phyloP scores from a whole-genome alignment of 2,329 filamentous ascomycete genomes.

The Cordyceps tenuipes region DNA sequence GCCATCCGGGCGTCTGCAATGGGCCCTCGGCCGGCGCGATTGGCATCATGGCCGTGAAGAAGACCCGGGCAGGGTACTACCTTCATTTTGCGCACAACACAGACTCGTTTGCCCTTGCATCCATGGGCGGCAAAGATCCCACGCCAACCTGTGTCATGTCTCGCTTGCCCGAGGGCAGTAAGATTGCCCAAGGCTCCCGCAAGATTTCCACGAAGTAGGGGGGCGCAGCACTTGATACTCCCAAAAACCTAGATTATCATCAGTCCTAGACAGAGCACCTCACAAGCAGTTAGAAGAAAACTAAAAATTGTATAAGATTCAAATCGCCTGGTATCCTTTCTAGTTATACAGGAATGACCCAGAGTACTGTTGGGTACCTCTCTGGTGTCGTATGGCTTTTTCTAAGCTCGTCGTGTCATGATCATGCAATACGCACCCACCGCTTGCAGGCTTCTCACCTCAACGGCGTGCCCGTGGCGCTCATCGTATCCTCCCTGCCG shows the following conservation, averaged over 20 bases:
- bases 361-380: conserved; percentile 4
- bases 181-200: conserved; percentile 47
- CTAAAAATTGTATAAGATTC: conserved; percentile 10
- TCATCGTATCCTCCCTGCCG: conserved; percentile 47
- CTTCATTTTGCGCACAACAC: conserved; percentile 97
- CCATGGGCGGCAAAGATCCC: conserved; percentile 72
- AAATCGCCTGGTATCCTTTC: conserved; percentile 10
- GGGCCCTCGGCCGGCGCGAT: conserved; percentile 82
- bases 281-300: not conserved
- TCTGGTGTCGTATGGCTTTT: conserved; percentile 9
- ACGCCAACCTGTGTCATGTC: conserved; percentile 83
- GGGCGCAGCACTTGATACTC: not conserved
- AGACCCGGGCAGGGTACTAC: conserved; percentile 64
- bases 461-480: conserved; percentile 52
- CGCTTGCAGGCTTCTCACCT: conserved; percentile 21
- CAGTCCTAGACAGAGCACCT: not conserved
- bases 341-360: conserved; percentile 7
- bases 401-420: not conserved
- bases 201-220: conserved; percentile 32
- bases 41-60: conserved; percentile 85
- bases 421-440: not conserved
- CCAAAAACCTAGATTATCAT: not conserved
- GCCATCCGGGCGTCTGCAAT: conserved; percentile 73
- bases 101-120: conserved; percentile 77
- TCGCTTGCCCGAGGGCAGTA: conserved; percentile 48